These are phyloP conservation scores for Tricholoma saponaceum DNA, from an alignment of 768 basidiomycete genomes.

Conservation along the genomic window DNA sequence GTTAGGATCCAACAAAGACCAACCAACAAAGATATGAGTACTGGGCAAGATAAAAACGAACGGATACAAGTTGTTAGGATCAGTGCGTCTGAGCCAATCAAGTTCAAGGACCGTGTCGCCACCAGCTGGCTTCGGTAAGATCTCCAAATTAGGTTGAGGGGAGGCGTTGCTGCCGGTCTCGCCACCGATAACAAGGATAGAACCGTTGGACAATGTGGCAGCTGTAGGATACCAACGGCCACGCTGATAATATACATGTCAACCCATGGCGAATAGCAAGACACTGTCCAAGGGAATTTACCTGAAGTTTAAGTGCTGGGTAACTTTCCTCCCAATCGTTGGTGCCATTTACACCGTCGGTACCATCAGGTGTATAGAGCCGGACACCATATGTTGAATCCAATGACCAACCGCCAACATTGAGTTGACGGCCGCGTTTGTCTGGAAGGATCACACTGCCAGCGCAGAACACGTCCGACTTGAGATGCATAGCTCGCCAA, in stretches of 20 bases:
- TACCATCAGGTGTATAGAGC: conserved; percentile 68
- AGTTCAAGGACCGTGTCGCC: conserved; percentile 58
- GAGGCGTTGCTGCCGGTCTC: conserved; percentile 67
- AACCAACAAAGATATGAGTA: conserved; percentile 66
- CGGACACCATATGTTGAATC: conserved; percentile 71
- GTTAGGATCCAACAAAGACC: conserved; percentile 12
- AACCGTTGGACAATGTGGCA: conserved; percentile 68
- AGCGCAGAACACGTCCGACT: conserved; percentile 80
- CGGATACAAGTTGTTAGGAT: conserved; percentile 80
- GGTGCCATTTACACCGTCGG: conserved; percentile 63
- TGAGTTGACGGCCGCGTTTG: conserved; percentile 60
- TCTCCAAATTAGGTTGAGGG: conserved; percentile 66
- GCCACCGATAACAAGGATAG: conserved; percentile 70
- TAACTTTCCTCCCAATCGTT: conserved; percentile 80
- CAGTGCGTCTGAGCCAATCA: conserved; percentile 66
- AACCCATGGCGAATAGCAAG: neutral
- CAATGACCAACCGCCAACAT: conserved; percentile 68
- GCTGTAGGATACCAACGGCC: conserved; percentile 74
- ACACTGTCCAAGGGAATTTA: conserved; percentile 18
- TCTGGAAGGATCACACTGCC: conserved; percentile 73
- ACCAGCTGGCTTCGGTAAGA: conserved; percentile 63
- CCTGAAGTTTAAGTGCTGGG: conserved; percentile 55
- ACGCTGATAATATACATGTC: conserved; percentile 27
- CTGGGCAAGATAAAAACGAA: conserved; percentile 72
- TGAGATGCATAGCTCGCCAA: conserved; percentile 75